Conservation (phyloP, 495 filamentous ascomycete species). For the Aspergillus mulundensis region DNA sequence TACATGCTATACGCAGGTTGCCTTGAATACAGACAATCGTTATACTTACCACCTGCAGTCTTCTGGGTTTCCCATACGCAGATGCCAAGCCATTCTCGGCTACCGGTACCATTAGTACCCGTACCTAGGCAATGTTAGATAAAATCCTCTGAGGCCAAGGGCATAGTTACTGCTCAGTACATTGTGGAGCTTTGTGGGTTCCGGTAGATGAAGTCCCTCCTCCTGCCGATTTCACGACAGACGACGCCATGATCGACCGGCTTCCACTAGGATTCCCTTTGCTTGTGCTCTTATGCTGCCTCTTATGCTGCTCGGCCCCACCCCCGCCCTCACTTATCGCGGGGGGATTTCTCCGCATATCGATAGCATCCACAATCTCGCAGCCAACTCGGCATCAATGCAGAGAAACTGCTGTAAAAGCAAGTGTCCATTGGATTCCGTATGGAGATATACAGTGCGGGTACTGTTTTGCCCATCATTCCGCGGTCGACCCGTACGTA, state of each 20-base stretch:
- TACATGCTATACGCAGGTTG: neutral
- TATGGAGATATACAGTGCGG: neutral
- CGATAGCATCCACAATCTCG: neutral
- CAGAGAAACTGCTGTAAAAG: too few species aligned
- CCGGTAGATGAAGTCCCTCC: neutral
- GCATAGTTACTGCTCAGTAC: neutral
- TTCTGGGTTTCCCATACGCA: neutral
- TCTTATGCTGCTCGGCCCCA: neutral
- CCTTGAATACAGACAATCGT: too few species aligned
- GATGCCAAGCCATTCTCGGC: neutral
- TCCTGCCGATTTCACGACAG: neutral
- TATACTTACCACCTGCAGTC: neutral
- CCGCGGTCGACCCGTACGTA: neutral
- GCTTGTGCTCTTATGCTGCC: neutral
- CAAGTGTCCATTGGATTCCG: too few species aligned
- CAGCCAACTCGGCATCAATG: neutral
- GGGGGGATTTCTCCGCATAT: neutral
- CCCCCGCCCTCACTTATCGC: neutral
- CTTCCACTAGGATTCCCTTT: neutral
- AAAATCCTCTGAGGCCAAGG: too few species aligned
- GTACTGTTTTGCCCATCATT: neutral
- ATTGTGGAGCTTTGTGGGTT: slow-evolving; percentile 2
- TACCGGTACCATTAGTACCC: too few species aligned
- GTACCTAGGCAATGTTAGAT: too few species aligned
- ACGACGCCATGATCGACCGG: neutral